Evolutionary conservation across 2,329 filamentous ascomycete genomes (phyloP).

Genomic region (Sarocladium kiliense): DNA sequence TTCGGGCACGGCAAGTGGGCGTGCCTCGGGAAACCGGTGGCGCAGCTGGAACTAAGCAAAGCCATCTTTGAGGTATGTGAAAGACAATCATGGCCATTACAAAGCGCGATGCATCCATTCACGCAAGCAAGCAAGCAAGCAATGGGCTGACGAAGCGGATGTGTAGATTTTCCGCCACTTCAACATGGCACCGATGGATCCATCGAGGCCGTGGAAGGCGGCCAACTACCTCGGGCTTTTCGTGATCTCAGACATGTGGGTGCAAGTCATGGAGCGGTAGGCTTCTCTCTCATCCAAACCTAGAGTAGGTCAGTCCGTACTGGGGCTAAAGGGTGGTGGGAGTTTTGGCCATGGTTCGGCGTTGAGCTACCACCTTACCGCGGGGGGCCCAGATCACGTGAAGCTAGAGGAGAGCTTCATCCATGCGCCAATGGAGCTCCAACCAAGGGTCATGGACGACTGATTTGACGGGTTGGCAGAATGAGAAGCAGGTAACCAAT

Average conservation of each 20-base stretch:
- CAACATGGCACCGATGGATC: slow-evolving; percentile 21
- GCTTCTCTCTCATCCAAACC: neutral
- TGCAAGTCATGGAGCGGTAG: slow-evolving; percentile 21
- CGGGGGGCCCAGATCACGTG: neutral
- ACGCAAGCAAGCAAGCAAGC: slow-evolving; percentile 20
- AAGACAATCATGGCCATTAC: slow-evolving; percentile 39
- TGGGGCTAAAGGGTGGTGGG: neutral
- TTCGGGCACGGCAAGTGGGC: slow-evolving; percentile 41
- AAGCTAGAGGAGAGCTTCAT: neutral
- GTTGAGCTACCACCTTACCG: neutral
- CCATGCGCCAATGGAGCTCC: neutral
- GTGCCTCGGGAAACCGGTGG: slow-evolving; percentile 43
- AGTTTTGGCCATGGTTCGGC: neutral
- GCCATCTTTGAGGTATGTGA: slow-evolving; percentile 39
- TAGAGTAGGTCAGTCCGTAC: neutral
- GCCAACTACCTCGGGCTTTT: slow-evolving; percentile 23
- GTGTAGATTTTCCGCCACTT: slow-evolving; percentile 25
- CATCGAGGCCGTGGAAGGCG: slow-evolving; percentile 21
- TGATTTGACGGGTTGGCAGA: neutral
- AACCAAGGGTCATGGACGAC: neutral
- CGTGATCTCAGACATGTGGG: slow-evolving; percentile 26
- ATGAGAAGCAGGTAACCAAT: neutral
- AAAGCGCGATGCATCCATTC: too few relatives aligned
- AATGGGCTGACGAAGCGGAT: neutral
- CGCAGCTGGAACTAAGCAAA: slow-evolving; percentile 44